A percentile compares a stretch with the other conserved stretches of the same genome.
Conservation (phyloP, 1,284 basidiomycete species). For the Heterobasidion occidentale region DNA sequence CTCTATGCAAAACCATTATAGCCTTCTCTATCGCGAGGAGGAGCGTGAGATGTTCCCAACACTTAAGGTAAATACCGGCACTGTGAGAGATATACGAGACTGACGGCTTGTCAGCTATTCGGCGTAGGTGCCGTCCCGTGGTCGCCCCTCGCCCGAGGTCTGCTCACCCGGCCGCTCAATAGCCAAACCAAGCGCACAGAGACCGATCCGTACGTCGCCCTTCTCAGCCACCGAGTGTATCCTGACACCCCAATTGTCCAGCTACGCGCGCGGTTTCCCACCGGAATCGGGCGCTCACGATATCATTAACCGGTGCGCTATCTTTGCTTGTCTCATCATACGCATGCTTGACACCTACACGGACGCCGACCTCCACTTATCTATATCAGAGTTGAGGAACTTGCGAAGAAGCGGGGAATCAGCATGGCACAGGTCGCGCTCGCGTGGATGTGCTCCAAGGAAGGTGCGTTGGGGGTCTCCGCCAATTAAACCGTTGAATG, state of each 20-base stretch:
- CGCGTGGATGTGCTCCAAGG: constrained; percentile 2
- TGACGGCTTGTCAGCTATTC: background rate
- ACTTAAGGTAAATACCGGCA: constrained; percentile 2
- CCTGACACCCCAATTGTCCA: background rate
- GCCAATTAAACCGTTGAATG: background rate
- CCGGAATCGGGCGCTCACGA: background rate
- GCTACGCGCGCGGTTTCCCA: background rate
- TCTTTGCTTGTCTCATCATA: too few relatives aligned
- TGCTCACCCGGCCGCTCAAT: constrained; percentile 1
- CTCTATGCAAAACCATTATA: constrained; percentile 10
- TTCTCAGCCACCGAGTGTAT: background rate
- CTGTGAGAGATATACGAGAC: background rate
- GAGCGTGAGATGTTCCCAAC: constrained; percentile 10
- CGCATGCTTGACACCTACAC: background rate
- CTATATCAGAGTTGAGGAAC: background rate
- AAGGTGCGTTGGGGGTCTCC: background rate
- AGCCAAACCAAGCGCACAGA: background rate
- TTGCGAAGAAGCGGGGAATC: background rate
- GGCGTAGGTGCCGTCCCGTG: constrained; percentile 4
- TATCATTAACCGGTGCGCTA: constrained; percentile 2
- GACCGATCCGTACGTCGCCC: background rate
- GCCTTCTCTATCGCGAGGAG: constrained; percentile 8
- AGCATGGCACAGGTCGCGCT: constrained; percentile 5
- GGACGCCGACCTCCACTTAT: background rate
- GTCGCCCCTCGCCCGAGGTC: constrained; percentile 6